Conservation (phyloP, 768 basidiomycete species). For the Mrakia hoshinonis region DNA sequence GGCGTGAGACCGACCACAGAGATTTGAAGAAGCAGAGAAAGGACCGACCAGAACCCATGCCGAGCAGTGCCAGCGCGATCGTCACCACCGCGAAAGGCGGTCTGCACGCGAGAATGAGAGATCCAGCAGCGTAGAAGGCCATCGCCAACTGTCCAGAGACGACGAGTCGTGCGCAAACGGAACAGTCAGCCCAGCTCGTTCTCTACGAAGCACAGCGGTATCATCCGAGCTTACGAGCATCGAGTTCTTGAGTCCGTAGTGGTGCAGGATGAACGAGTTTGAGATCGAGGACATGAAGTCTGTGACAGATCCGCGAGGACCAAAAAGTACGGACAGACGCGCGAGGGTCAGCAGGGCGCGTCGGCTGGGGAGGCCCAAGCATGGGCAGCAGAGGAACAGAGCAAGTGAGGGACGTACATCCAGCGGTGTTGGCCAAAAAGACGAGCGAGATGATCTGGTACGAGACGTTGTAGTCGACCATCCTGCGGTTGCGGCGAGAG, state of each 20-base stretch:
- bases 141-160: constrained; percentile 12
- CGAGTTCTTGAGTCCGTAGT: constrained; percentile 29
- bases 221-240: constrained; percentile 18
- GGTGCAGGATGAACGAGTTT: constrained; percentile 31
- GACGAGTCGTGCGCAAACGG: background rate
- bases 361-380: too few relatives aligned
- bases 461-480: constrained; percentile 24
- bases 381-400: background rate
- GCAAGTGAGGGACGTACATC: background rate
- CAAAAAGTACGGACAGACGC: background rate
- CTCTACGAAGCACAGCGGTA: background rate
- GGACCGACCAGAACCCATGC: constrained; percentile 18
- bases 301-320: background rate
- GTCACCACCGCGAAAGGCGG: constrained; percentile 31
- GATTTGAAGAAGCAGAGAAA: too few relatives aligned
- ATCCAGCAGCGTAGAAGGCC: background rate
- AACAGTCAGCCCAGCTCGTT: too few relatives aligned
- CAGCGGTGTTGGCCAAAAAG: constrained; percentile 29
- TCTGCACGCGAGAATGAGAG: constrained; percentile 17
- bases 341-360: too few relatives aligned
- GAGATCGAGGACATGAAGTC: constrained; percentile 25
- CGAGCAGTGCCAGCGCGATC: constrained; percentile 26
- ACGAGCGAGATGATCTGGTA: constrained; percentile 32
- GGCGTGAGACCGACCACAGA: too few relatives aligned
- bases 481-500: background rate